Evolutionary conservation across 2,329 filamentous ascomycete species (phyloP), one percentile per base, ranked within the genome.

Genomic region (Massarina eburnea): DNA sequence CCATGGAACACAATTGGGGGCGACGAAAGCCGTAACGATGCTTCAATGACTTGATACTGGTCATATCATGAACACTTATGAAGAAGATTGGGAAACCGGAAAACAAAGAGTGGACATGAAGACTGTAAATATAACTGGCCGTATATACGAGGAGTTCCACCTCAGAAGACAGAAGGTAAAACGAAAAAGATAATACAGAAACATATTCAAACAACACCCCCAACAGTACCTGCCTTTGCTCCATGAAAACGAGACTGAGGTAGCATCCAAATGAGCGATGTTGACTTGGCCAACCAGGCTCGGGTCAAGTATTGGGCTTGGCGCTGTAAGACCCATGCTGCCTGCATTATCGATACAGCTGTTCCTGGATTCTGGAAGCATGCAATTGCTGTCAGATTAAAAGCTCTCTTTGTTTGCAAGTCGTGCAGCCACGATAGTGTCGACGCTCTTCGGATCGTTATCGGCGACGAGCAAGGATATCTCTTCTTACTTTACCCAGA

Each of bases 261-360:
- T 50, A 52, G 51, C 39, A 52, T 46, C 51, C 49, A 62, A 43
- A 59, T 62, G 49, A 57, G 48, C 43, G 22, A 37, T 37, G 35
- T 51, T 12, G 27, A 35, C 35, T 19, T 22, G 37, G 35, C 59
- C 54, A 62, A 59, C 59, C 35, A 43, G 20, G 14, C 6, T 6
- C 7, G 24, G 24, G 10, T 26, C 6, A 10, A 17, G 6, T 32
- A 61, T 58, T 59, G 45, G 14, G 38, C 48, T 46, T 51, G 51
- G 57, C 51, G 32, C 15, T 43, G 30, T 52, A 39, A 57, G 55
- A 57, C 46, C 45, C 41, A 32, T 45, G 42, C 45, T 49, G 41
- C 36, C 27, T 26, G 39, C 52, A 34, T 53, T 58, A 57, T 59
- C 51, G 60, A 64, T 62, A 62, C 53, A 57, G 52, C 44, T 49